Evolutionary conservation across 495 filamentous ascomycete species (phyloP), one percentile per base, ranked within the genome.

Genomic region (Trichoderma orchidacearum): DNA sequence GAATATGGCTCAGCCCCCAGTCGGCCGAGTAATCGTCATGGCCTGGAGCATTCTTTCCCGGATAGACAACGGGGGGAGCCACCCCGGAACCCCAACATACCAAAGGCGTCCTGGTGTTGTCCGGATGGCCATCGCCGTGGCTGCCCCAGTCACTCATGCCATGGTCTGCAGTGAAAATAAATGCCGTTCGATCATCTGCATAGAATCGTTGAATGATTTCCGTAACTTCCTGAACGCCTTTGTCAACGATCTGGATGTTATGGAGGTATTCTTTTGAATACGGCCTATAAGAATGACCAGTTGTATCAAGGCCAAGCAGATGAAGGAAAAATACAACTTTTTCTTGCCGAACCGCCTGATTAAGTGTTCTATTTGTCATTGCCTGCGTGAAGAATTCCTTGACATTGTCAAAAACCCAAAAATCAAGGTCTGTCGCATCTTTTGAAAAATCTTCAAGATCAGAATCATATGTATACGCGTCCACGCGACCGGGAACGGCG

Each of bases 141-240:
- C 89, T 95, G 12, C 93, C 93, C 86, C 87, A 95, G 71, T 99
- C 94, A 64, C 87, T 96, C 92, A 99, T 99, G 11, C 93, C 93
- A 71, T 99, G 93, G 62, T 99, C 93, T 2, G 93, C 93, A 9
- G 94, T 99, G 67, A 99, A 99, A 13, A 99, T 82, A 64, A 88
- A 99, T 1, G 94, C 89, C 0, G 94, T 96, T 71, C 93, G 84
- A 12, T 78, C 86, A 66, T 99, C 94, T n/a, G 68, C 76, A 63
- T 96, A 99, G 66, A 97, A 99, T 27, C 90, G 81, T 12, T 93
- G 83, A 34, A 96, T 82, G 34, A 96, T 64, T 58, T 84, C 78
- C 15, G 85, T 84, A 38, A 95, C 84, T 66, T 95, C 83, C 68
- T 87, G 71, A 3, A 97, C 82, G 2, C 94, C 94, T 59, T 87